phyloP scores from a whole-genome alignment of 805 yeast species.

The Kluyveromyces wickerhamii region DNA sequence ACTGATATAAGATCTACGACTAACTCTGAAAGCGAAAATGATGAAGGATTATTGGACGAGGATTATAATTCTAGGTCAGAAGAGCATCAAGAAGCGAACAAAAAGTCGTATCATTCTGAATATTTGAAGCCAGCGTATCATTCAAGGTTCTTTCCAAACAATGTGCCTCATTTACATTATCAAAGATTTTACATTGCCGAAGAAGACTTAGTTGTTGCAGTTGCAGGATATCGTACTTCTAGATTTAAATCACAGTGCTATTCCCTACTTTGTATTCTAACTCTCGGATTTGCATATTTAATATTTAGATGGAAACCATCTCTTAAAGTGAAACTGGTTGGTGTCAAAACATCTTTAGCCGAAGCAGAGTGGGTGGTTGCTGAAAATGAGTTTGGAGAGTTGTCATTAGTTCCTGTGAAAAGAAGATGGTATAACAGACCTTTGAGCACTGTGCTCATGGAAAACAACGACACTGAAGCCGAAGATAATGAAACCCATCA shows the following conservation, averaged over 20 bases:
- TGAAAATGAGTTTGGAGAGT: constrained; percentile 90
- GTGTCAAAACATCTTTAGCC: constrained; percentile 60
- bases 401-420: constrained; percentile 49
- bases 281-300: constrained; percentile 69
- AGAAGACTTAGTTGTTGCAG: constrained; percentile 89
- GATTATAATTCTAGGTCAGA: constrained; percentile 10
- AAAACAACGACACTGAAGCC: constrained; percentile 22
- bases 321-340: constrained; percentile 59
- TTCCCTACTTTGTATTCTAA: constrained; percentile 43
- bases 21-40: constrained; percentile 19
- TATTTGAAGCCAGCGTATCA: constrained; percentile 31
- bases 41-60: constrained; percentile 5
- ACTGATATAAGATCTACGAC: constrained; percentile 22
- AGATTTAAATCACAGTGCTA: constrained; percentile 39
- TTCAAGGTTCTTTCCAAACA: constrained; percentile 37
- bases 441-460: constrained; percentile 54
- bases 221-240: constrained; percentile 76
- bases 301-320: constrained; percentile 82
- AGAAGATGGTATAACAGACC: constrained; percentile 62
- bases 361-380: constrained; percentile 87
- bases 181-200: constrained; percentile 92
- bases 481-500: constrained; percentile 11
- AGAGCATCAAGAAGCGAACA: constrained; percentile 22
- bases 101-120: constrained; percentile 26
- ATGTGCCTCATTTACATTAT: constrained; percentile 37